Conservation (phyloP, 345 rosid species). For the Geranium rotundifolium region DNA sequence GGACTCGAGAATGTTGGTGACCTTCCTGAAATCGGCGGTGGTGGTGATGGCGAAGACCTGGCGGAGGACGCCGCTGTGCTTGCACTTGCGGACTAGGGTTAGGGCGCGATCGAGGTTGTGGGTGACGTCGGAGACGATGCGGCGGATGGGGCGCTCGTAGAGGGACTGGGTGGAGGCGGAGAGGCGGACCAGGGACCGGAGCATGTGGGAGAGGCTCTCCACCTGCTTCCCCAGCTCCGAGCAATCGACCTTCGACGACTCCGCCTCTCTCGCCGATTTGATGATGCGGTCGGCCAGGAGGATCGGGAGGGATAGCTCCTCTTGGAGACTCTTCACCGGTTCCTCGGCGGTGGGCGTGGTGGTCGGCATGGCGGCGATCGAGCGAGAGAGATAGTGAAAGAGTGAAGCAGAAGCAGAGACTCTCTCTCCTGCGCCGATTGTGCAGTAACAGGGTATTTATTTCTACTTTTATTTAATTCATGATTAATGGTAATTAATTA, state of each 20-base stretch:
- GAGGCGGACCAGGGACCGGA: constrained; percentile 44
- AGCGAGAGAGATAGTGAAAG: not conserved
- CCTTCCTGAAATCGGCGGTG: constrained; percentile 45
- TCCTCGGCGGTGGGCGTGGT: not conserved
- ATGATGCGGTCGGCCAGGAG: constrained; percentile 34
- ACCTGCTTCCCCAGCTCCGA: constrained; percentile 34
- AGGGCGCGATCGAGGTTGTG: constrained; percentile 49
- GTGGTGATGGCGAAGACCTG: constrained; percentile 52
- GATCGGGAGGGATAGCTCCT: constrained; percentile 28
- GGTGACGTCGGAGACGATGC: constrained; percentile 37
- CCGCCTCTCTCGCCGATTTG: constrained; percentile 28
- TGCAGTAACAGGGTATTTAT: too few relatives aligned
- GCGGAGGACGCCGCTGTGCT: constrained; percentile 36
- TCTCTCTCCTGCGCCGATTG: too few relatives aligned
- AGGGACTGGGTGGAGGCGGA: constrained; percentile 22
- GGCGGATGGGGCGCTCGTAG: constrained; percentile 52
- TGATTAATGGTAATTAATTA: not conserved
- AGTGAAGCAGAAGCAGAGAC: not conserved
- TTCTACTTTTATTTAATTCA: too few relatives aligned
- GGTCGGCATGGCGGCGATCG: constrained; percentile 5
- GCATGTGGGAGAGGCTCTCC: constrained; percentile 37
- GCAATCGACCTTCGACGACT: constrained; percentile 34
- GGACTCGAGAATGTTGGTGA: constrained; percentile 30
- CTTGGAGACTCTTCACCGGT: constrained; percentile 20
- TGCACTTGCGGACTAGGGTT: constrained; percentile 43